A percentile compares a stretch with the other conserved stretches of the same genome.
Evolutionary conservation across 2,329 filamentous ascomycete genomes (phyloP).

Genomic region (Botrytis porri): DNA sequence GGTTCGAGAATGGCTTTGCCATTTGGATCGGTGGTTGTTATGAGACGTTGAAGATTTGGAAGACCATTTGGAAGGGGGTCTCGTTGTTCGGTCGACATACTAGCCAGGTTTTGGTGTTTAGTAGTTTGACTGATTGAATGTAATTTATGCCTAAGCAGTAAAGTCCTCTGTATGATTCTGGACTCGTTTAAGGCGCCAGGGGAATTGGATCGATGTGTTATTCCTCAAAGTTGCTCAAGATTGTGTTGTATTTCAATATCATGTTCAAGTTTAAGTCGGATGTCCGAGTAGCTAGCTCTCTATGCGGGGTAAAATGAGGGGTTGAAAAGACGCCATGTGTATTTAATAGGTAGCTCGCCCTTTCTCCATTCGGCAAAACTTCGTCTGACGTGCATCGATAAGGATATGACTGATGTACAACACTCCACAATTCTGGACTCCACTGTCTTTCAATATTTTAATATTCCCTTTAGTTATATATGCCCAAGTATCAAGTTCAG

Average conservation of each 20-base stretch:
- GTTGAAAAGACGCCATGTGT: neutral
- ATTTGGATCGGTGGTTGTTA: slow-evolving; percentile 26
- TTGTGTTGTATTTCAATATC: neutral
- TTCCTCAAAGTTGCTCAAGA: neutral
- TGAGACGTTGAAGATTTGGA: slow-evolving; percentile 28
- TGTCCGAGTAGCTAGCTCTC: neutral
- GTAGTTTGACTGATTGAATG: neutral
- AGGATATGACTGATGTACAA: neutral
- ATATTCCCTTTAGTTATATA: neutral
- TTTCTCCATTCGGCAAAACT: neutral
- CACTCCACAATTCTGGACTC: neutral
- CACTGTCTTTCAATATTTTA: neutral
- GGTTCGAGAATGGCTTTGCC: slow-evolving; percentile 30
- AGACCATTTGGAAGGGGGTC: slow-evolving; percentile 25
- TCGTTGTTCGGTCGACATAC: slow-evolving; percentile 4
- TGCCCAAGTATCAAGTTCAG: neutral
- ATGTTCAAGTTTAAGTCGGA: neutral
- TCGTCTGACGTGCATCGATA: neutral
- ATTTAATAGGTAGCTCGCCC: neutral
- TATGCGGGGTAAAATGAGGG: slow-evolving; percentile 8
- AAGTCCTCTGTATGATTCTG: neutral
- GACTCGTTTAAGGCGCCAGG: neutral
- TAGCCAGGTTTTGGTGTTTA: neutral
- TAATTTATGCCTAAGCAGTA: neutral
- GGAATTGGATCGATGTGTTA: neutral